These are phyloP conservation scores for Boeremia lycopersici DNA, from an alignment of 2,329 filamentous ascomycete species.

Conservation along the genomic window DNA sequence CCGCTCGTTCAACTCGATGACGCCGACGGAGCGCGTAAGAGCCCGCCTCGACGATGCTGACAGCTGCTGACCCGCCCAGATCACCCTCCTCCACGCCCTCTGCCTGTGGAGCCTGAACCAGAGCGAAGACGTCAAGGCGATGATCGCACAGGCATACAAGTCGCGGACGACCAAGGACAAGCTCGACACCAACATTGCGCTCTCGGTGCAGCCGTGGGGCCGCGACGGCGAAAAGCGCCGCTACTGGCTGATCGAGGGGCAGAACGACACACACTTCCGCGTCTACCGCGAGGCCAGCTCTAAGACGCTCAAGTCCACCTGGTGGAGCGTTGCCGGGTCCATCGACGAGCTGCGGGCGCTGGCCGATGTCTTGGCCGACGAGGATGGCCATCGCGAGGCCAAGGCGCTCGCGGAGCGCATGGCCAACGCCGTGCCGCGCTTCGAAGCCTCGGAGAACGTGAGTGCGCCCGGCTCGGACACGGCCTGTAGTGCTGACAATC, in stretches of 20 bases:
- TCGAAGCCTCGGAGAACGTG: slow-evolving; percentile 92
- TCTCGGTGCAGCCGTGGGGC: slow-evolving; percentile 91
- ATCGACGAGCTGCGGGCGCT: slow-evolving; percentile 84
- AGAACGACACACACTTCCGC: slow-evolving; percentile 91
- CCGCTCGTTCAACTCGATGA: slow-evolving; percentile 81
- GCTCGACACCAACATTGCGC: slow-evolving; percentile 78
- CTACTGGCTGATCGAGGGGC: slow-evolving; percentile 92
- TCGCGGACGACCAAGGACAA: slow-evolving; percentile 81
- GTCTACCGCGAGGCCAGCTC: slow-evolving; percentile 94
- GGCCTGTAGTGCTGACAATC: slow-evolving; percentile 19
- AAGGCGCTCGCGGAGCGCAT: slow-evolving; percentile 80
- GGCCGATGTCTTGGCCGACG: slow-evolving; percentile 74
- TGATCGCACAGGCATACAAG: slow-evolving; percentile 74
- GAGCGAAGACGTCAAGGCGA: slow-evolving; percentile 79
- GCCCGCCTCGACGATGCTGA: slow-evolving; percentile 8
- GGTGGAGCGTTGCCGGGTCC: slow-evolving; percentile 89
- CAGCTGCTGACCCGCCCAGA: slow-evolving; percentile 57
- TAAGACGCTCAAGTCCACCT: slow-evolving; percentile 73
- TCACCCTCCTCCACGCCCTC: slow-evolving; percentile 81
- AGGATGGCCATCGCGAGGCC: slow-evolving; percentile 82
- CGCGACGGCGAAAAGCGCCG: slow-evolving; percentile 86
- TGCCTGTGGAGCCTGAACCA: slow-evolving; percentile 88
- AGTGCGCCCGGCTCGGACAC: neutral
- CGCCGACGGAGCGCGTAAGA: slow-evolving; percentile 76
- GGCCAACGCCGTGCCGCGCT: slow-evolving; percentile 78